Base-by-base conservation (phyloP, 2,329 filamentous ascomycete genomes). In the Ophiobolus disseminans region DNA sequence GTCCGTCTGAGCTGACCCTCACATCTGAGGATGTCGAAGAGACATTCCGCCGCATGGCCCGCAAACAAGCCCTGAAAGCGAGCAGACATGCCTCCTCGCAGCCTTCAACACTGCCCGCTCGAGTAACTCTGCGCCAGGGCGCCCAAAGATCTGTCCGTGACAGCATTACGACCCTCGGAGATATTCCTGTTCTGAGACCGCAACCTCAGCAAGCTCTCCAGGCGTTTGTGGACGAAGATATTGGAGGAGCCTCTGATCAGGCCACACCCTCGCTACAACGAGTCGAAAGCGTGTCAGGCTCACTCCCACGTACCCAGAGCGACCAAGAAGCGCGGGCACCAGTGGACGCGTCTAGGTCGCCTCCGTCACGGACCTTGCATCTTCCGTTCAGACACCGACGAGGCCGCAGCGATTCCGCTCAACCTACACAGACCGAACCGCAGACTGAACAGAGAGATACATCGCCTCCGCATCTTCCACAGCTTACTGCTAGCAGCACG, bases 11-110 rank as follows among this genome's bases (percentile, higher is more conserved):
- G 53, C 68, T 74, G 31, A 65, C 62, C 16, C 41, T 74, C 57
- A 70, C 69, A 7, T 53, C 70, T 7, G 69, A 68, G 5, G 69
- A 74, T 47, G 53, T 73, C 34, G 67, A 74, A 4, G 68, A 71
- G 23, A 66, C 67, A 11, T 59, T 63, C 28, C 62, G 63, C 25
- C 66, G 67, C 36, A 64, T 73, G 46, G 61, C 66, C 43, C 56
- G 53, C 13, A 62, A 62, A 41, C 66, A 61, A 13, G 42, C 53
- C 13, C 31, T 52, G 40, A 48, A 50, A 42, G 37, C 35, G 36
- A n/a, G 39, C 11, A 30, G 19, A 40, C 38, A 22, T 14, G 52
- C 19, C 8, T 40, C 43, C 21, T 47, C 45, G 32, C 55, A 41
- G 23, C 25, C 44, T 14, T 44, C 36, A 14, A 48, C 32, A 32